Evolutionary conservation across 495 filamentous ascomycete genomes (phyloP).

Genomic region (Platismatia glauca): DNA sequence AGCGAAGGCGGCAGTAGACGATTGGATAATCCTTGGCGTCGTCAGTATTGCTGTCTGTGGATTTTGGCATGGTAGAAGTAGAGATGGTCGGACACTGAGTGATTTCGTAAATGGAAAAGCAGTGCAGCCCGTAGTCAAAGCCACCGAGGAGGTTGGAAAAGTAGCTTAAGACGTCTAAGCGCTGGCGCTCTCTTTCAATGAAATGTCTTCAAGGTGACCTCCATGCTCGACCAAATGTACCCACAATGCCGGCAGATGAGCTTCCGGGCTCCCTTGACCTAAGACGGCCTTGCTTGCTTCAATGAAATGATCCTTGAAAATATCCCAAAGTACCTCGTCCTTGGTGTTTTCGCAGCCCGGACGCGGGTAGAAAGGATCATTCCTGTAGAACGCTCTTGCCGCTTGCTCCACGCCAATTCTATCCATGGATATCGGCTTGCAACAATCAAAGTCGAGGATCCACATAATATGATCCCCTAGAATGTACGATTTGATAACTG

Average conservation of each 20-base stretch:
- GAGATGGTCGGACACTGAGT: no score
- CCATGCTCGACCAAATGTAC: background rate
- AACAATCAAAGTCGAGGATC: background rate
- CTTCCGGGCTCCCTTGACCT: background rate
- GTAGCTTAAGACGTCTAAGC: no score
- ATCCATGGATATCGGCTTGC: background rate
- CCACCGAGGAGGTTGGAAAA: no score
- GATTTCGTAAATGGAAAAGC: no score
- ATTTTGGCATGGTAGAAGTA: no score
- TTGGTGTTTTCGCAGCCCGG: background rate
- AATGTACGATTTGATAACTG: background rate
- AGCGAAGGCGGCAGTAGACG: no score
- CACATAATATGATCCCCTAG: background rate
- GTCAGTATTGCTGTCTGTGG: no score
- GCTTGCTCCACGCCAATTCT: background rate
- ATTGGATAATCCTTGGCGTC: no score
- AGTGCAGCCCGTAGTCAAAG: no score
- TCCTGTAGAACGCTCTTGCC: background rate
- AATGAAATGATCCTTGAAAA: background rate
- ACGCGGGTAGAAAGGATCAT: background rate
- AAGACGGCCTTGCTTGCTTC: background rate
- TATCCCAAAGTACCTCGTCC: background rate
- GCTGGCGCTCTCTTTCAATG: no score
- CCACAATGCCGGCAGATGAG: background rate
- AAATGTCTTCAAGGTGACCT: no score